phyloP scores from a whole-genome alignment of 1,139 yeast genomes.

The Lodderomyces jiufengensis region DNA sequence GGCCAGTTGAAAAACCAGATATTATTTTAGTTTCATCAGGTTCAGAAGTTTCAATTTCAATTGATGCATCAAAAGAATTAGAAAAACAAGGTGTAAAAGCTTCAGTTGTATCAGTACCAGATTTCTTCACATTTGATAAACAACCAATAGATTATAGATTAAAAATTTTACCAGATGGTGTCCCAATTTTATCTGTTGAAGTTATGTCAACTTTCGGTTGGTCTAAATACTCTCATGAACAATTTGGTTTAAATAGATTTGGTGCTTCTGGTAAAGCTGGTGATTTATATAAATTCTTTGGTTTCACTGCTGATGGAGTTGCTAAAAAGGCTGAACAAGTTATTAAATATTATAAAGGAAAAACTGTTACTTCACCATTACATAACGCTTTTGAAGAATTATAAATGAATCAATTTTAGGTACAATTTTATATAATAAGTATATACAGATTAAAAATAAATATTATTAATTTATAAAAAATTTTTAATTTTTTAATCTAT shows the following conservation, averaged over 20 bases:
- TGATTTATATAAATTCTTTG: slow-evolving; percentile 80
- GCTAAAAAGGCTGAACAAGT: slow-evolving; percentile 83
- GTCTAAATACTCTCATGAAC: slow-evolving; percentile 95
- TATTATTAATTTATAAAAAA: too few species aligned
- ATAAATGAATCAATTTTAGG: background rate
- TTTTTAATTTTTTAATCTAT: too few species aligned
- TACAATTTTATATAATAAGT: too few species aligned
- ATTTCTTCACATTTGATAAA: slow-evolving; percentile 82
- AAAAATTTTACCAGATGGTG: slow-evolving; percentile 89
- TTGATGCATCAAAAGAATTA: slow-evolving; percentile 69
- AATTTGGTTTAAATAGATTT: slow-evolving; percentile 91
- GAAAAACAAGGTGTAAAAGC: slow-evolving; percentile 66
- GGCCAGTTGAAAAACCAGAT: slow-evolving; percentile 63
- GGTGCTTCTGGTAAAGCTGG: slow-evolving; percentile 96
- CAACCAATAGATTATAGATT: slow-evolving; percentile 79
- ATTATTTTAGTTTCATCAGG: slow-evolving; percentile 88
- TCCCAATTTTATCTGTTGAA: slow-evolving; percentile 92
- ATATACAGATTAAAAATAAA: too few species aligned
- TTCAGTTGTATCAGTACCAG: slow-evolving; percentile 88
- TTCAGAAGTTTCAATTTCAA: slow-evolving; percentile 85
- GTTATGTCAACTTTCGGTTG: slow-evolving; percentile 91
- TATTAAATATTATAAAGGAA: slow-evolving; percentile 79
- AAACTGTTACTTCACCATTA: slow-evolving; percentile 69
- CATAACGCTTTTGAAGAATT: slow-evolving; percentile 57
- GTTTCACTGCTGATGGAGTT: slow-evolving; percentile 91